Evolutionary conservation across 2,329 filamentous ascomycete genomes (phyloP), one percentile per base, ranked within the genome.

Genomic region (Helotiales sp.): DNA sequence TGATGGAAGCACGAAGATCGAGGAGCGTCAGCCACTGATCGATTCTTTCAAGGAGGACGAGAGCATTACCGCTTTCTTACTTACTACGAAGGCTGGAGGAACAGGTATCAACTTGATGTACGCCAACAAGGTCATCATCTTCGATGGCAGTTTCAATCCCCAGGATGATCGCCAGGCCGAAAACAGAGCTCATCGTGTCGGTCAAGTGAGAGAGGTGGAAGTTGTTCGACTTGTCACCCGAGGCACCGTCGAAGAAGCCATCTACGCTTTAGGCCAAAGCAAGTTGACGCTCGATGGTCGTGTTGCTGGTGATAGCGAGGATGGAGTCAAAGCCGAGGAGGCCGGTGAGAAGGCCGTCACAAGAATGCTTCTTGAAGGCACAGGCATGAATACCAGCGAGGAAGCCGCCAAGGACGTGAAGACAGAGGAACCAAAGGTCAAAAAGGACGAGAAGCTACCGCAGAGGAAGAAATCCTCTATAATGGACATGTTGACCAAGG

Each of bases 101-200:
- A 96, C 95, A 0, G 96, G 96, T 47, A 96, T 99, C 82, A 99
- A 99, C 79, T 82, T 99, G 63, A 96, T 95, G 7, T 92, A 91
- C 40, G 96, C 96, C 4, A 98, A 98, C 82, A 98, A 97, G 80
- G 95, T 99, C 73, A 88, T 99, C 79, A 96, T 99, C 75, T 97
- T 98, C 78, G 96, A 99, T 79, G 91, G 92, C 70, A 93, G 90
- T n/a, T 97, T 97, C 81, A 99, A 99, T 74, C 96, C 96, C 0
- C 96, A 99, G 77, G 95, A 98, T 73, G 96, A 99, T 77, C 89
- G 97, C n/a, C 96, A 99, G 78, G 96, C 96, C 0, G 96, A 98
- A 82, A 98, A 99, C 78, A 90, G 96, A 20, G 96, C 96, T 0
- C 96, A 99, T 80, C 91, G 96, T 15, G 92, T 99, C 8, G 96